Percentiles rank a stretch among this genome's conserved stretches.
These are phyloP conservation scores for Fusarium equiseti DNA, from an alignment of 2,329 filamentous ascomycete genomes.

Conservation along the genomic window DNA sequence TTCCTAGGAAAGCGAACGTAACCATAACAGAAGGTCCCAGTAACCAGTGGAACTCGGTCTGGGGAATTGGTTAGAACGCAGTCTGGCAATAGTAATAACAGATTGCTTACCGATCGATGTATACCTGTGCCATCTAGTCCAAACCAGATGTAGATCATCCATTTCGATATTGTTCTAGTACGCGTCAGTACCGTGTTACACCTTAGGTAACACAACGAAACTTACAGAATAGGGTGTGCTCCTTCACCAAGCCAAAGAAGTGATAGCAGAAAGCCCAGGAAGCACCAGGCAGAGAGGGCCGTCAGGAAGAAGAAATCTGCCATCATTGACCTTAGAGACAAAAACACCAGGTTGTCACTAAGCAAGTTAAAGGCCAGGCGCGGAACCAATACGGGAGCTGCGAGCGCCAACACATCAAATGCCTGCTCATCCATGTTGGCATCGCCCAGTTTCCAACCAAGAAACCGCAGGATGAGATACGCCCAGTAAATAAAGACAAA, in stretches of 20 bases:
- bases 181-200: constrained; percentile 17
- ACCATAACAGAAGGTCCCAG: constrained; percentile 85
- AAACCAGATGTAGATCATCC: constrained; percentile 96
- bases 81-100: background rate
- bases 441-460: constrained; percentile 65
- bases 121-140: constrained; percentile 80
- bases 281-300: constrained; percentile 82
- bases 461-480: constrained; percentile 77
- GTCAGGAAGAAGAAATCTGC: constrained; percentile 85
- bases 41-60: constrained; percentile 81
- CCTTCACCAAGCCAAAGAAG: constrained; percentile 82
- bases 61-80: constrained; percentile 14
- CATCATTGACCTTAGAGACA: constrained; percentile 87
- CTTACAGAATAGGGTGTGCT: constrained; percentile 67
- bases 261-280: constrained; percentile 82
- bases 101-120: constrained; percentile 62
- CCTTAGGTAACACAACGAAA: constrained; percentile 5
- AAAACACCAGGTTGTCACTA: constrained; percentile 86
- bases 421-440: constrained; percentile 71
- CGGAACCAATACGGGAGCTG: constrained; percentile 81
- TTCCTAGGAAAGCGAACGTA: constrained; percentile 85
- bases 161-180: constrained; percentile 78
- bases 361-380: constrained; percentile 85
- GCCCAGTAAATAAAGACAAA: constrained; percentile 78
- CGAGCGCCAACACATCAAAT: constrained; percentile 82